Base-by-base conservation (phyloP, 2,329 filamentous ascomycete species). In the Cylindrodendrum hubeiense region DNA sequence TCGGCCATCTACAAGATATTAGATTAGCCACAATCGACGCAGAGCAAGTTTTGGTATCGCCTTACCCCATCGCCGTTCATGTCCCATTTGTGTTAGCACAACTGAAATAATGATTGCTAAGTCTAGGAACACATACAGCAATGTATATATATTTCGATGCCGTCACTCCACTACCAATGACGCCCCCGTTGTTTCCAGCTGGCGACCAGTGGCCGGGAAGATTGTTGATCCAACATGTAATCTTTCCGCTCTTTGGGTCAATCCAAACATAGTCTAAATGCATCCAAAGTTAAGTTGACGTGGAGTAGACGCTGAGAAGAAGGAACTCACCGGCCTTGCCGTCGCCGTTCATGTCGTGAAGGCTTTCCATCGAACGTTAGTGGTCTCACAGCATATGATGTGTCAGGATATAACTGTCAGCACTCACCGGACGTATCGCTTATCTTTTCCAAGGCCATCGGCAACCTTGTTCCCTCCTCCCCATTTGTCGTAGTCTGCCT, bases 301-400 rank as follows among this genome's bases (percentile, higher is more conserved):
- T 37, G 8, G 9, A 7, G 33, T 8, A 37, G 33, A 37, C 33
- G 41, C 13, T 44, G n/a, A 21, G n/a, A 22, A 10, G 41, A 22
- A 50, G 12, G 13, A 50, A 50, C 46, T 28, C 26, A 50, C 46
- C 46, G n/a, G 46, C 46, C 24, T 50, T 50, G 22, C 46, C 46
- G n/a, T 50, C 46, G 46, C 46, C 46, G 24, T 50, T 28, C 46
- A 50, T 50, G 46, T 33, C 46, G 26, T 50, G 46, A n/a, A 30
- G 26, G 13, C 46, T 50, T 50, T 44, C 41, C 33, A 37, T 37
- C 33, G 33, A 37, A 8, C 33, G 33, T 37, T 37, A 37, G 33
- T 37, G 33, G 15, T 37, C 33, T 37, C 33, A 37, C 33, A 37
- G 33, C 33, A 37, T 37, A 37, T 37, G 33, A 37, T 37, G 15